phyloP scores from a whole-genome alignment of 495 filamentous ascomycete genomes.

The Xylaria nigripes region DNA sequence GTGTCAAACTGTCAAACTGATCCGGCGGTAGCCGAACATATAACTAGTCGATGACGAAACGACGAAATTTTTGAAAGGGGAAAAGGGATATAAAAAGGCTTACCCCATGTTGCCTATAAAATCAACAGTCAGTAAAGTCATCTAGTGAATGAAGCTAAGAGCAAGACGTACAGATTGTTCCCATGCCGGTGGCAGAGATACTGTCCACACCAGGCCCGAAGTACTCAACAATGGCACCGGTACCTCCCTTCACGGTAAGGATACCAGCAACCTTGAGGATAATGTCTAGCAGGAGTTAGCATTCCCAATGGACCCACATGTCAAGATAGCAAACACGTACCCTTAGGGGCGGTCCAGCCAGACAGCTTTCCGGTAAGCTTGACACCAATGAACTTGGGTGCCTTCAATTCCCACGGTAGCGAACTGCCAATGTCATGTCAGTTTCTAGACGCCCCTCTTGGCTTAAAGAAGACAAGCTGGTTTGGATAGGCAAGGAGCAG shows the following conservation, averaged over 20 bases:
- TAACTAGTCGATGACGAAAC: not conserved
- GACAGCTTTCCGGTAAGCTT: constrained; percentile 82
- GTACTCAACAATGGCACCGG: constrained; percentile 95
- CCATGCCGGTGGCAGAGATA: constrained; percentile 56
- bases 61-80: not conserved
- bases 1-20: not conserved
- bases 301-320: not conserved
- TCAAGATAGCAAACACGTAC: constrained; percentile 29
- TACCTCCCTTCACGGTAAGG: constrained; percentile 96
- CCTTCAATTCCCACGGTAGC: constrained; percentile 96
- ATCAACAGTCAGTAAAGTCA: not conserved
- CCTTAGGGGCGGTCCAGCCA: constrained; percentile 93
- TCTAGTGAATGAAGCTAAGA: not conserved
- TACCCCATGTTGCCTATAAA: constrained; percentile 54
- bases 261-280: constrained; percentile 98
- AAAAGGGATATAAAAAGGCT: constrained; percentile 4
- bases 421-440: not conserved
- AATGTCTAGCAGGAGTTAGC: constrained; percentile 54
- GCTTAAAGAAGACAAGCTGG: not conserved
- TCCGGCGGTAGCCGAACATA: not conserved
- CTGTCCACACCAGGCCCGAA: constrained; percentile 75
- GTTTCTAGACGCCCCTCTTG: not conserved
- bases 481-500: not conserved
- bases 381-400: constrained; percentile 94
- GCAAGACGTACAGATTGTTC: constrained; percentile 44